phyloP scores from a whole-genome alignment of 2,329 filamentous ascomycete species.

The Rutstroemia sp. region DNA sequence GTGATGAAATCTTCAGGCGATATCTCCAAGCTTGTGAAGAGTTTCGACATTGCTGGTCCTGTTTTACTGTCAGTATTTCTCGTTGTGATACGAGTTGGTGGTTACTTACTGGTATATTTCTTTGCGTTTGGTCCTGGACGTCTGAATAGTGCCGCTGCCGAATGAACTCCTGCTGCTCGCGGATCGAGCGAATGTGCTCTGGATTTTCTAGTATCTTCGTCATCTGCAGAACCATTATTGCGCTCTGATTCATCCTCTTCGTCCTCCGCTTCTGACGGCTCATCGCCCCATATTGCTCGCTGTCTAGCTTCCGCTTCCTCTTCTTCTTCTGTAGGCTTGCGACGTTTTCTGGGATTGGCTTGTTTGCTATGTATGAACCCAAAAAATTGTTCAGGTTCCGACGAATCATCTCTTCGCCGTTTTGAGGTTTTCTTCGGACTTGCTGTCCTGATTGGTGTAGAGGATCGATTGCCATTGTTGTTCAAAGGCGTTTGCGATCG shows the following conservation, averaged over 20 bases:
- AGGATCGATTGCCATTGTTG: background rate
- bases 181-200: slow-evolving; percentile 16
- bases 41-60: slow-evolving; percentile 27
- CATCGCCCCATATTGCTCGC: slow-evolving; percentile 26
- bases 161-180: slow-evolving; percentile 24
- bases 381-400: slow-evolving; percentile 5
- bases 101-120: slow-evolving; percentile 26
- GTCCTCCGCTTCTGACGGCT: slow-evolving; percentile 17
- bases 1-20: slow-evolving; percentile 24
- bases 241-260: background rate
- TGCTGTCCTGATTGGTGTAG: background rate
- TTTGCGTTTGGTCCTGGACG: slow-evolving; percentile 22
- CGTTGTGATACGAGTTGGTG: background rate
- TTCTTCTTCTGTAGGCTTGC: slow-evolving; percentile 11
- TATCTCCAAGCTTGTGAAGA: slow-evolving; percentile 25
- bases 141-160: slow-evolving; percentile 26
- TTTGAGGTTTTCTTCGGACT: background rate
- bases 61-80: background rate
- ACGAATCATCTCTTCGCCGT: background rate
- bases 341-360: slow-evolving; percentile 10
- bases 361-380: slow-evolving; percentile 4
- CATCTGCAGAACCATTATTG: background rate
- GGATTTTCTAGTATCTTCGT: background rate
- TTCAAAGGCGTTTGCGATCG: slow-evolving; percentile 1
- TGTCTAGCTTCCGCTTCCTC: slow-evolving; percentile 19